Percentiles rank a stretch among this genome's conserved stretches.
Conservation (phyloP, 768 basidiomycete genomes). For the Mycena haematopus region DNA sequence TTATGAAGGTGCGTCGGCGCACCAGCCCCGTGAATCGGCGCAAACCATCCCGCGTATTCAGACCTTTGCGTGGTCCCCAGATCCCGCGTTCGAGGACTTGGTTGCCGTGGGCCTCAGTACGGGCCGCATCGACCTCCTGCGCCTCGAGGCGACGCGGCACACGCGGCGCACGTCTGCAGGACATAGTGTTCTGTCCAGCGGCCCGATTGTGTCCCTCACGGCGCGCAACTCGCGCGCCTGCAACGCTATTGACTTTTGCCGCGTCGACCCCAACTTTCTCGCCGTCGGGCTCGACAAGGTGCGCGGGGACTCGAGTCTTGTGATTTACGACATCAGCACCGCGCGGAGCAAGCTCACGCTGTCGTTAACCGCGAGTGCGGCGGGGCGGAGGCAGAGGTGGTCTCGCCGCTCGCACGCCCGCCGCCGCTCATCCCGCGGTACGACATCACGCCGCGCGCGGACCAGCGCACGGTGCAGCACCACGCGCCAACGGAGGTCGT, state of each 20-base stretch:
- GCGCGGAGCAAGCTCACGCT: slow-evolving; percentile 23
- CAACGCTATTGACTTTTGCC: slow-evolving; percentile 74
- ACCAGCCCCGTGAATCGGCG: slow-evolving; percentile 13
- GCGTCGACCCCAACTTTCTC: slow-evolving; percentile 71
- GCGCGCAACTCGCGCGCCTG: slow-evolving; percentile 73
- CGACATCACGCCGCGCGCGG: slow-evolving; percentile 48
- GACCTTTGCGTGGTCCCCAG: slow-evolving; percentile 88
- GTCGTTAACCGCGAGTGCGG: slow-evolving; percentile 1
- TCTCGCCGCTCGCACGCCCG: slow-evolving; percentile 35
- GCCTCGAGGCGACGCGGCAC: slow-evolving; percentile 68
- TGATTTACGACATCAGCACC: slow-evolving; percentile 29
- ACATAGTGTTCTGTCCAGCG: slow-evolving; percentile 60
- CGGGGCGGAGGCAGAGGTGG: slow-evolving; percentile 12
- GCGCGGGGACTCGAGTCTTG: slow-evolving; percentile 72
- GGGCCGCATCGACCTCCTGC: slow-evolving; percentile 76
- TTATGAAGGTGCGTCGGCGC: slow-evolving; percentile 67
- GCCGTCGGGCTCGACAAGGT: slow-evolving; percentile 84
- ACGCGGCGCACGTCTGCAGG: slow-evolving; percentile 45
- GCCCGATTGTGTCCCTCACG: slow-evolving; percentile 63
- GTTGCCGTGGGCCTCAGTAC: slow-evolving; percentile 76
- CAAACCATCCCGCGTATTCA: slow-evolving; percentile 35
- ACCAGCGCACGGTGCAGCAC: slow-evolving; percentile 67
- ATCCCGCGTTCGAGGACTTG: slow-evolving; percentile 70
- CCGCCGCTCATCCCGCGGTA: slow-evolving; percentile 47
- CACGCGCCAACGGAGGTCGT: slow-evolving; percentile 76